Evolutionary conservation across 2,329 filamentous ascomycete genomes (phyloP).

Genomic region (Cadophora sp.): DNA sequence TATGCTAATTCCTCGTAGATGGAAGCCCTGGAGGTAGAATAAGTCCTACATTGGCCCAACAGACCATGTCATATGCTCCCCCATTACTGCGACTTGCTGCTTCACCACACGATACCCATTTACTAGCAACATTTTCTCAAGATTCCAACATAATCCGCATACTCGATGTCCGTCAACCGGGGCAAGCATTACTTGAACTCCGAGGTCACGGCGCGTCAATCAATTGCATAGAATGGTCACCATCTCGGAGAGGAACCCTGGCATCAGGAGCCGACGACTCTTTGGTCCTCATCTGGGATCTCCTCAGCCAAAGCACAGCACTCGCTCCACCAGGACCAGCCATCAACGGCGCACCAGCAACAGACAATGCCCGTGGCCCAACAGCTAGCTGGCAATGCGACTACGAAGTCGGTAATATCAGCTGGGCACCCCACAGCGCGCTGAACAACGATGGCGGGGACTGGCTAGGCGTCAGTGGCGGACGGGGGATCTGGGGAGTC

Average conservation of each 20-base stretch:
- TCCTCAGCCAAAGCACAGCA: slow-evolving; percentile 65
- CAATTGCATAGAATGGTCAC: slow-evolving; percentile 97
- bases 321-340: slow-evolving; percentile 45
- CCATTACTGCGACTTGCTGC: slow-evolving; percentile 83
- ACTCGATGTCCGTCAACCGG: slow-evolving; percentile 93
- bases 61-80: slow-evolving; percentile 78
- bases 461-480: slow-evolving; percentile 84
- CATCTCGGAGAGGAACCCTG: slow-evolving; percentile 82
- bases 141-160: slow-evolving; percentile 94
- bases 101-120: slow-evolving; percentile 92
- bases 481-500: slow-evolving; percentile 78
- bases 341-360: slow-evolving; percentile 57
- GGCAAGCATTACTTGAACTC: slow-evolving; percentile 91
- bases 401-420: slow-evolving; percentile 84
- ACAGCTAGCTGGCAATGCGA: slow-evolving; percentile 84
- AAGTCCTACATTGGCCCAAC: slow-evolving; percentile 77
- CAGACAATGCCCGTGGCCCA: slow-evolving; percentile 69
- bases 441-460: slow-evolving; percentile 75
- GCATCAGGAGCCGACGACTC: slow-evolving; percentile 93
- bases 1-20: slow-evolving; percentile 47
- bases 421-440: slow-evolving; percentile 78
- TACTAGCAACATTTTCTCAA: slow-evolving; percentile 95
- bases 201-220: slow-evolving; percentile 85
- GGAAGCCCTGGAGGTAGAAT: slow-evolving; percentile 62
- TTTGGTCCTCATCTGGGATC: slow-evolving; percentile 91